phyloP scores from a whole-genome alignment of 306 rosid genomes.

The Quercus mongolica region DNA sequence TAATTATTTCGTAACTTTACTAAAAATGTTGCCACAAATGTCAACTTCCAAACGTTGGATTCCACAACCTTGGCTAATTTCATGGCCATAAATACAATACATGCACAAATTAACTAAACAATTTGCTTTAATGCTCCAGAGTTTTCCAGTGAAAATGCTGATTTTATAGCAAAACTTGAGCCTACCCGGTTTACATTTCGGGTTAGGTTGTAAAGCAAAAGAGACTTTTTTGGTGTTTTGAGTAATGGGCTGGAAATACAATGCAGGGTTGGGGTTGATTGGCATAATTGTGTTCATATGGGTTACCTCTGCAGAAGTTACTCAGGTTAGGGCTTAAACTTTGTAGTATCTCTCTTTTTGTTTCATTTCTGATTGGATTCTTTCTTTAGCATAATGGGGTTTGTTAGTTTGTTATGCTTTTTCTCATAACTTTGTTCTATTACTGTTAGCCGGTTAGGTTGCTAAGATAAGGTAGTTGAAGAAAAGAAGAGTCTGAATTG shows the following conservation, averaged over 20 bases:
- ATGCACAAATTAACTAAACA: not conserved
- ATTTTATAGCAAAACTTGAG: conserved; percentile 10
- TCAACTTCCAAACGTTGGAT: not conserved
- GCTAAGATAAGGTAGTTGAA: not conserved
- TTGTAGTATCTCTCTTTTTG: not conserved
- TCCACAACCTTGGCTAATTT: not conserved
- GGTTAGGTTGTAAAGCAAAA: not conserved
- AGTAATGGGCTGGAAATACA: conserved; percentile 59
- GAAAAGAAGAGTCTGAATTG: not conserved
- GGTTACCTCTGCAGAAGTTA: conserved; percentile 72
- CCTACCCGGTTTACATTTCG: not conserved
- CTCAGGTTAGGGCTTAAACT: conserved; percentile 48
- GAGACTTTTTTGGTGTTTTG: not conserved
- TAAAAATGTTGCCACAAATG: not conserved
- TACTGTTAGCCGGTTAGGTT: not conserved
- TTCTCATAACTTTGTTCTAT: not conserved
- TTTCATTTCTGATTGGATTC: not conserved
- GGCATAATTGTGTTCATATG: conserved; percentile 53
- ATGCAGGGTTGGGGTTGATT: conserved; percentile 58
- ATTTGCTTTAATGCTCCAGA: not conserved
- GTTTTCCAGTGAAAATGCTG: not conserved
- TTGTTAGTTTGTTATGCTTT: not conserved
- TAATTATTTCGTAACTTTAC: not conserved
- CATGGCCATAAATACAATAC: not conserved
- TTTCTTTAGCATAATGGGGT: not conserved